Percentiles rank a stretch among this genome's conserved stretches.
Evolutionary conservation across 768 basidiomycete species (phyloP).

Genomic region (Lactarius trivialis): DNA sequence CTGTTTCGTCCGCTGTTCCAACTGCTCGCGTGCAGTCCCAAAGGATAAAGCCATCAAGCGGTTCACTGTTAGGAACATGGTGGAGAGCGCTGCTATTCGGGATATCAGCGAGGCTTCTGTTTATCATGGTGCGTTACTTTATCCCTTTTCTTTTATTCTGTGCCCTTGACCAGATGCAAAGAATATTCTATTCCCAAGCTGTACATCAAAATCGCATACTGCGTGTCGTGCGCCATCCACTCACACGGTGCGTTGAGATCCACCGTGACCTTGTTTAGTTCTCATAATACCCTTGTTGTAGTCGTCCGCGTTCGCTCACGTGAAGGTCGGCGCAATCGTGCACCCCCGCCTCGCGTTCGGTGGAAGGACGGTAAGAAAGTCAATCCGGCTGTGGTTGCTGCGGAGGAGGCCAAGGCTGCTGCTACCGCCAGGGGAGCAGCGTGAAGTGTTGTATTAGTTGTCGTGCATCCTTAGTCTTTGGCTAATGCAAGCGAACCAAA

Average conservation of each 20-base stretch:
- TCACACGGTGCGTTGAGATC: slow-evolving; percentile 70
- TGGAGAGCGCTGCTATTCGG: slow-evolving; percentile 95
- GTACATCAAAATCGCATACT: slow-evolving; percentile 98
- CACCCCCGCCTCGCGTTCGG: slow-evolving; percentile 89
- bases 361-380: slow-evolving; percentile 97
- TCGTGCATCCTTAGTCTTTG: slow-evolving; percentile 6
- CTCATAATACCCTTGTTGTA: slow-evolving; percentile 30
- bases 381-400: slow-evolving; percentile 91
- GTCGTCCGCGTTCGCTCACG: slow-evolving; percentile 98
- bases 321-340: slow-evolving; percentile 94
- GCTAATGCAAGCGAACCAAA: background rate
- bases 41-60: slow-evolving; percentile 99
- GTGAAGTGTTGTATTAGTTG: slow-evolving; percentile 21
- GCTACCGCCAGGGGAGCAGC: slow-evolving; percentile 29
- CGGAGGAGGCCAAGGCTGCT: slow-evolving; percentile 75
- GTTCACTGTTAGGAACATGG: slow-evolving; percentile 99
- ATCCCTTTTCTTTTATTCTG: background rate
- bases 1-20: slow-evolving; percentile 92
- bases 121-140: slow-evolving; percentile 65
- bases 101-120: slow-evolving; percentile 96
- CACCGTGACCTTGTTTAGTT: background rate
- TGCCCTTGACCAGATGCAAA: slow-evolving; percentile 28
- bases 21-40: slow-evolving; percentile 96
- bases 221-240: slow-evolving; percentile 98
- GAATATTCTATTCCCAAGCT: slow-evolving; percentile 96